Conservation (phyloP, 2,329 filamentous ascomycete species). For the Microcera coccophila region DNA sequence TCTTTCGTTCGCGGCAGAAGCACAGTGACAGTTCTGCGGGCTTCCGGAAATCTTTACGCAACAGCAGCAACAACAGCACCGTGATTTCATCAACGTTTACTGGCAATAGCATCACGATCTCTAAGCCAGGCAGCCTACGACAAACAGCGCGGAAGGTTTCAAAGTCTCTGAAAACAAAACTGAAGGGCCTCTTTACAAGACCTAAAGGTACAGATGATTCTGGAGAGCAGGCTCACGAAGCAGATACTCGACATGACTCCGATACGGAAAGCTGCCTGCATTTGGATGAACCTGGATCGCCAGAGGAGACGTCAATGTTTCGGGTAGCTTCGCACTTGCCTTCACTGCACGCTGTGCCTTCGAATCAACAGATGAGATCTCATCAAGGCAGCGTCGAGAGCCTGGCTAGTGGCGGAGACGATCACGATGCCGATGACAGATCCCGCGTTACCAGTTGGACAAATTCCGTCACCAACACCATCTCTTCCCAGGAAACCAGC, state of each 20-base stretch:
- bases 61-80: slow-evolving; percentile 40
- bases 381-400: slow-evolving; percentile 55
- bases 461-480: slow-evolving; percentile 57
- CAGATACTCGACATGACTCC: slow-evolving; percentile 14
- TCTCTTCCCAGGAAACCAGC: slow-evolving; percentile 39
- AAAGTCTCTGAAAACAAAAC: slow-evolving; percentile 54
- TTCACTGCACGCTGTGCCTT: slow-evolving; percentile 46
- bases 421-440: slow-evolving; percentile 44
- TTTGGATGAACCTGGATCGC: slow-evolving; percentile 32
- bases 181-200: slow-evolving; percentile 45
- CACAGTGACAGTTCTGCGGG: slow-evolving; percentile 32
- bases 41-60: slow-evolving; percentile 49
- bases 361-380: slow-evolving; percentile 46
- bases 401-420: slow-evolving; percentile 34
- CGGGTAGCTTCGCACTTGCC: slow-evolving; percentile 48
- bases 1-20: slow-evolving; percentile 40
- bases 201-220: slow-evolving; percentile 18
- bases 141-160: slow-evolving; percentile 60
- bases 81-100: slow-evolving; percentile 32
- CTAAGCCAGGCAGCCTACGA: slow-evolving; percentile 37
- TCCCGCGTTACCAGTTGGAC: slow-evolving; percentile 73
- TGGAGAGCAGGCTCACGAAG: slow-evolving; percentile 7
- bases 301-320: slow-evolving; percentile 44
- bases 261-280: slow-evolving; percentile 31
- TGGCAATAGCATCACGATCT: slow-evolving; percentile 16